These are phyloP conservation scores for Sporothrix inflata DNA, from an alignment of 2,329 filamentous ascomycete genomes.

Conservation along the genomic window DNA sequence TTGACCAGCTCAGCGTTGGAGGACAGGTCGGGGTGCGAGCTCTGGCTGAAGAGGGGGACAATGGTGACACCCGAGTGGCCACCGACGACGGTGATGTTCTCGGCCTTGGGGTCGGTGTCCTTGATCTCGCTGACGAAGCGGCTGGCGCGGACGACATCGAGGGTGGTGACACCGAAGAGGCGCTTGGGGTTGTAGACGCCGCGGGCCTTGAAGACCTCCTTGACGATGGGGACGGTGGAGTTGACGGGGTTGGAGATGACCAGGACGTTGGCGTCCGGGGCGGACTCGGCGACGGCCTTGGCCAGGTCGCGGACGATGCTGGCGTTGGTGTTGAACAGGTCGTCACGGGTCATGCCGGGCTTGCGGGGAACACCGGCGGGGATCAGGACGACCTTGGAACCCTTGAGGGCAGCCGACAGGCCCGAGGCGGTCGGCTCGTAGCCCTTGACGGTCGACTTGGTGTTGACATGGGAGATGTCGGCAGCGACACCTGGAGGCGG, in stretches of 20 bases:
- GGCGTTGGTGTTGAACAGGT: conserved; percentile 99
- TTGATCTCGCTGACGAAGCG: conserved; percentile 97
- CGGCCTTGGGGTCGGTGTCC: conserved; percentile 83
- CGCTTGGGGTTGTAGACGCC: conserved; percentile 99
- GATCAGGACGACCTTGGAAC: conserved; percentile 92
- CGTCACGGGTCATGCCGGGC: conserved; percentile 99
- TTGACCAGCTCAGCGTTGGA: conserved; percentile 81
- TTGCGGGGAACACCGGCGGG: conserved; percentile 98
- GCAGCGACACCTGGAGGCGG: conserved; percentile 70
- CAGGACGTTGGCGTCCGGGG: conserved; percentile 91
- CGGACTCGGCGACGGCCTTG: conserved; percentile 86
- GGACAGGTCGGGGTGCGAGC: conserved; percentile 79
- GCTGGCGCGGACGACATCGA: conserved; percentile 95
- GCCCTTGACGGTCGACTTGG: conserved; percentile 91
- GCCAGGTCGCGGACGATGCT: conserved; percentile 98
- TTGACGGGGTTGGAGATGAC: conserved; percentile 99
- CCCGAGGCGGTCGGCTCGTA: conserved; percentile 78
- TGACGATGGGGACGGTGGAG: conserved; percentile 97
- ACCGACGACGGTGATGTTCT: conserved; percentile 95
- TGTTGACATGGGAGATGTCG: conserved; percentile 98
- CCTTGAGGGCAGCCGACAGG: conserved; percentile 79
- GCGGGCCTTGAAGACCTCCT: conserved; percentile 92
- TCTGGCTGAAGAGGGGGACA: conserved; percentile 95
- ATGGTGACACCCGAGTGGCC: conserved; percentile 99
- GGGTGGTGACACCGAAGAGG: conserved; percentile 98